Evolutionary conservation across 75 land plant species (phyloP).

Genomic region (Adiantum capillusveneris): DNA sequence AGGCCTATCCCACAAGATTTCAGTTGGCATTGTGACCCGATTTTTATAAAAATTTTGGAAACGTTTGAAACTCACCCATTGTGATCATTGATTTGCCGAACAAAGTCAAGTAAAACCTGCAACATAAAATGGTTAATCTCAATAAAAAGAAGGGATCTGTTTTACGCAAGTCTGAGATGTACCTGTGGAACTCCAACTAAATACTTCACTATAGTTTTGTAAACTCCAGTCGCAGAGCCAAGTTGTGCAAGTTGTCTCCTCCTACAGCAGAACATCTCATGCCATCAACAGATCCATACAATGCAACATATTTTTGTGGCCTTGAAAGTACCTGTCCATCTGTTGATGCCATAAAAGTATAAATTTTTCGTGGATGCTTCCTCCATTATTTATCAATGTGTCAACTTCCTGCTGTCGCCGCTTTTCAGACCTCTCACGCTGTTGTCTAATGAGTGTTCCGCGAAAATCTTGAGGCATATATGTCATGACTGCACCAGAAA

Average conservation of each 20-base stretch:
- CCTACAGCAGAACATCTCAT: slow-evolving; percentile 26
- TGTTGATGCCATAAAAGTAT: slow-evolving; percentile 90
- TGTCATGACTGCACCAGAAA: slow-evolving; percentile 68
- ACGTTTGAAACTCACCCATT: slow-evolving; percentile 53
- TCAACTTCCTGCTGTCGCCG: slow-evolving; percentile 81
- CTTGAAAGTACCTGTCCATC: slow-evolving; percentile 97
- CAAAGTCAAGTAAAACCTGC: slow-evolving; percentile 92
- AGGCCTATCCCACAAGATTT: slow-evolving; percentile 40
- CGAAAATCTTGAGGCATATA: slow-evolving; percentile 99
- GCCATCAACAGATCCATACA: not conserved
- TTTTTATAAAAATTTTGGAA: no score
- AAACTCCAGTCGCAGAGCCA: slow-evolving; percentile 93
- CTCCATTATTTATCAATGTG: slow-evolving; percentile 66
- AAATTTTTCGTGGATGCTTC: slow-evolving; percentile 82
- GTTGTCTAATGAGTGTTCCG: slow-evolving; percentile 72
- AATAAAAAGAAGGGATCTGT: no score
- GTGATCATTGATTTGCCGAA: slow-evolving; percentile 90
- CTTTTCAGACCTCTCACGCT: slow-evolving; percentile 92
- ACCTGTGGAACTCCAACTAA: slow-evolving; percentile 99
- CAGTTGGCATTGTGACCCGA: no score
- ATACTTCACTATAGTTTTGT: slow-evolving; percentile 83
- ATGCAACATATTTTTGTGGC: no score
- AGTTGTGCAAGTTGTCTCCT: slow-evolving; percentile 86
- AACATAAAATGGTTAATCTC: not conserved
- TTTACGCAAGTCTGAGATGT: not conserved